A percentile compares a stretch with the other conserved stretches of the same genome.
Conservation (phyloP, 345 rosid species). For the Lumnitzera racemosa region DNA sequence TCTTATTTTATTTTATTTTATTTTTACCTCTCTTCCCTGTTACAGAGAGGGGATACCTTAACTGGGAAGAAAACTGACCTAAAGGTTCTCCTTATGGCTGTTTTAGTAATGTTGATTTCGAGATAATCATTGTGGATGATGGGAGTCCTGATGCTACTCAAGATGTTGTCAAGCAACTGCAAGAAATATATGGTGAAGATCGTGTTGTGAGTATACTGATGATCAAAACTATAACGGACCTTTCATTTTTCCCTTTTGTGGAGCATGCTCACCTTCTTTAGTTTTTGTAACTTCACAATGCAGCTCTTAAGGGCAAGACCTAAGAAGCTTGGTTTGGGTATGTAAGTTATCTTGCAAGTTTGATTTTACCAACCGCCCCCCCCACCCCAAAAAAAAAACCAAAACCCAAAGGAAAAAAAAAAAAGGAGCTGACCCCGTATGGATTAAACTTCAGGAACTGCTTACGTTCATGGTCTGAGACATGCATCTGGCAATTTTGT, state of each 20-base stretch:
- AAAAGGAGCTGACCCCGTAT: constrained; percentile 7
- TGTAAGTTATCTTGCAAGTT: constrained; percentile 9
- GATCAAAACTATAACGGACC: neutral
- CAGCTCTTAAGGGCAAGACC: constrained; percentile 84
- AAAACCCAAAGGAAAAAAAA: neutral
- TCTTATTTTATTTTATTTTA: no score
- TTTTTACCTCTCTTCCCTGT: neutral
- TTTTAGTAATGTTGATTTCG: constrained; percentile 74
- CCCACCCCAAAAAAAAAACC: no score
- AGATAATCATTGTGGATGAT: constrained; percentile 88
- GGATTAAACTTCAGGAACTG: constrained; percentile 57
- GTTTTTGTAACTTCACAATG: constrained; percentile 15
- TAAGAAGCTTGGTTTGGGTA: constrained; percentile 91
- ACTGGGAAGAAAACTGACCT: neutral
- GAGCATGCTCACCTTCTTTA: constrained; percentile 1
- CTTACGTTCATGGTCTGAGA: constrained; percentile 82
- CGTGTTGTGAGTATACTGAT: constrained; percentile 47
- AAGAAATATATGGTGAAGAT: constrained; percentile 72
- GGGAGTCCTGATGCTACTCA: constrained; percentile 99
- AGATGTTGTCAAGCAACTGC: constrained; percentile 74
- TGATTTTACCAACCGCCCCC: neutral
- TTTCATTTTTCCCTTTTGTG: neutral
- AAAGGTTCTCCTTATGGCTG: neutral
- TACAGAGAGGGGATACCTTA: neutral
- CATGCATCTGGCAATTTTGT: constrained; percentile 91